Conservation (phyloP, 2,329 filamentous ascomycete genomes). For the Huntiella bhutanensis region DNA sequence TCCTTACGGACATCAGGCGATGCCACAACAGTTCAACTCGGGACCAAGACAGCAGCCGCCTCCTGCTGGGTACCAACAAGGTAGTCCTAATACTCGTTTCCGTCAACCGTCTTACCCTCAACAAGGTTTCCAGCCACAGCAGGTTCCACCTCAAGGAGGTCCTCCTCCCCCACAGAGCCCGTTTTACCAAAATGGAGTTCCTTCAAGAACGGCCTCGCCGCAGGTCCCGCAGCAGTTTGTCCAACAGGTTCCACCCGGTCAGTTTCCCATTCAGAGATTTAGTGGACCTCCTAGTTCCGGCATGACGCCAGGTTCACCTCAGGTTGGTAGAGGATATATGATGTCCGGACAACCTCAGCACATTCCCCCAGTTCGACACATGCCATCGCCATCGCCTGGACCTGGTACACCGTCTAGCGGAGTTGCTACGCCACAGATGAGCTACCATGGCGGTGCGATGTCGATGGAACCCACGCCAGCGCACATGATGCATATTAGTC, state of each 20-base stretch:
- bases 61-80: constrained; percentile 19
- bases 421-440: neutral
- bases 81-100: constrained; percentile 25
- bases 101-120: constrained; percentile 18
- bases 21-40: constrained; percentile 24
- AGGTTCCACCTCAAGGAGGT: constrained; percentile 11
- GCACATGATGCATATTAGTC: constrained; percentile 16
- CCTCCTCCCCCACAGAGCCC: constrained; percentile 9
- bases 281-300: neutral
- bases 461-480: constrained; percentile 12
- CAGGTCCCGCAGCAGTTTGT: constrained; percentile 18
- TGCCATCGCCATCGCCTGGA: constrained; percentile 10
- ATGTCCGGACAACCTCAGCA: constrained; percentile 6
- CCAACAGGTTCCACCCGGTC: constrained; percentile 13
- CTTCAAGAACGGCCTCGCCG: constrained; percentile 26
- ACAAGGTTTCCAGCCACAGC: constrained; percentile 19
- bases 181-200: constrained; percentile 27
- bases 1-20: constrained; percentile 31
- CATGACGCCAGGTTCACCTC: constrained; percentile 11
- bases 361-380: constrained; percentile 4
- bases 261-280: constrained; percentile 11
- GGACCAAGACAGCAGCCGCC: constrained; percentile 3
- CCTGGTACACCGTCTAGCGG: constrained; percentile 6
- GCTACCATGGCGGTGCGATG: constrained; percentile 3
- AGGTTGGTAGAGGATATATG: constrained; percentile 9